Evolutionary conservation across 768 basidiomycete species (phyloP), one percentile per base, ranked within the genome.

Genomic region (Tephrocybe sp.): DNA sequence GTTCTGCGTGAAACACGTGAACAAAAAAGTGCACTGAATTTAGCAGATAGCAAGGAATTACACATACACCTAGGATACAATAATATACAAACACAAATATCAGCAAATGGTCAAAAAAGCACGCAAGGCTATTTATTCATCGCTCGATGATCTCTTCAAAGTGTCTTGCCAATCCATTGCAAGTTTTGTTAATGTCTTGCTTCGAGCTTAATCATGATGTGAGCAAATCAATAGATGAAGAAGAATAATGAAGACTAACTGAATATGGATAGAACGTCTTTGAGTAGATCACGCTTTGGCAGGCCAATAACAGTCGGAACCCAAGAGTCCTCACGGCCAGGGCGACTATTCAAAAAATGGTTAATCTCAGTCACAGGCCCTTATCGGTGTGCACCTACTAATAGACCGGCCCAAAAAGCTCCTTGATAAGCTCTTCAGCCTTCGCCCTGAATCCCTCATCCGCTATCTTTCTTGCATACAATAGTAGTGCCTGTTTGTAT

Each of bases 361-460:
- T 12, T 19, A 47, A 13, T 3, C 11, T 44, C n/a, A 44, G 18
- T 6, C 11, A 34, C 8, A 49, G 25, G 19, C 16, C 22, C 11
- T 40, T 13, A 5, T 53, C 36, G 47, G 30, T 34, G 26, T 34
- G 78, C 15, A 52, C 89, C 51, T 61, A 95, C 95, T 85, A 88
- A 68, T 91, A 96, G 31, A 94, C 71, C 0, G 94, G 95, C 13
- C 95, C 94, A 58, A 89, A 84, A 44, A 98, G 74, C 55, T 98
- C 97, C 66, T 81, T 87, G 42, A 96, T 80, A 47, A 99, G 67
- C 65, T 98, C 96, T 64, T 97, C 95, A 15, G 84, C 94, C 65
- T 95, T 93, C 30, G 74, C 87, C 53, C 81, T 74, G 64, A 92
- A 93, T 0, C 89, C 93, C 64, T 96, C 93, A 55, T 97, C 91